Evolutionary conservation across 495 filamentous ascomycete species (phyloP), one percentile per base, ranked within the genome.

Genomic region (Cladorrhinum samala): DNA sequence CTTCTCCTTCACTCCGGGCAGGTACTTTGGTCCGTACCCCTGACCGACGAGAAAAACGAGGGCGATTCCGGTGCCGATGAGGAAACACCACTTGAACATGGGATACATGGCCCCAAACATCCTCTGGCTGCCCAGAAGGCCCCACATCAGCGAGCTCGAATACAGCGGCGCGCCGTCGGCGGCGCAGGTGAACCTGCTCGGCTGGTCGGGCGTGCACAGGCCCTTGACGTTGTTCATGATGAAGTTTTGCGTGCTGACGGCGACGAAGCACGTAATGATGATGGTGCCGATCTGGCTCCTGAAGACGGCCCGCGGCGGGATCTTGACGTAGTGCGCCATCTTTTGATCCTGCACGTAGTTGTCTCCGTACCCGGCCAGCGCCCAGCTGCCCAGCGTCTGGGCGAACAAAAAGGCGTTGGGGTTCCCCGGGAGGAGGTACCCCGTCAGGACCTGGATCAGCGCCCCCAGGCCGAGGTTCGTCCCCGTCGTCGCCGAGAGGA

Each of bases 281-380:
- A 65, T 68, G 33, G 65, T 65, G 45, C 58, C 60, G 18, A 68
- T 65, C 50, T 68, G 65, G 24, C 53, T 54, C 20, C 62, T 37
- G 49, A 68, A 68, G 9, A 68, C 65, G 45, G 60, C 54, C 4
- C 65, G 52, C 40, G 65, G 65, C 40, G 65, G 52, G 48, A 68
- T 65, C 55, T 65, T 65, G 56, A 60, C 50, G 52, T 62, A 61
- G 44, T 69, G 63, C 13, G 64, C 69, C 49, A 72, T 60, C 59
- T 72, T 72, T 40, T 68, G 66, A 50, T 72, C 69, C 46, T 72
- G 69, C 0, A 69, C 61, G 46, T 69, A 67, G 51, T 67, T 65
- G n/a, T 68, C 63, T 20, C 56, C 57, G 24, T 66, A 66, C 0
- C 63, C 63, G 1, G 63, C 65, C 8, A 68, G 60, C 7, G 65